These are phyloP conservation scores for Cercospora zeina DNA, from an alignment of 2,329 filamentous ascomycete genomes.

Conservation along the genomic window DNA sequence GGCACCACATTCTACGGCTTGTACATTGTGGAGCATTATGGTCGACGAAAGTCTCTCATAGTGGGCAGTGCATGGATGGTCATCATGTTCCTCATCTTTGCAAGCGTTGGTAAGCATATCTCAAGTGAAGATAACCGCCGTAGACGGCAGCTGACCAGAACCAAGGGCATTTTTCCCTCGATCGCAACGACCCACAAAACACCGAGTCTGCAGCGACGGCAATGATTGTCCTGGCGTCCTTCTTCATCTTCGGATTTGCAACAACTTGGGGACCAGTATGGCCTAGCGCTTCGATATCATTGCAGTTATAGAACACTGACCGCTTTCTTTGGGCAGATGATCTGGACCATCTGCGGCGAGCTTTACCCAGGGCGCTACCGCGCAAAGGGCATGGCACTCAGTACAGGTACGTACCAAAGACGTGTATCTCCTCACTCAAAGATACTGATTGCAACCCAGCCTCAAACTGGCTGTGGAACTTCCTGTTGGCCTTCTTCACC, in stretches of 20 bases:
- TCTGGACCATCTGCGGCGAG: conserved; percentile 56
- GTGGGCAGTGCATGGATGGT: conserved; percentile 45
- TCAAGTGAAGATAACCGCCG: background rate
- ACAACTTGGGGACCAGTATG: conserved; percentile 49
- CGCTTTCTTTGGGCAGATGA: conserved; percentile 46
- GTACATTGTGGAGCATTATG: conserved; percentile 50
- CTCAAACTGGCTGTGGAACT: conserved; percentile 58
- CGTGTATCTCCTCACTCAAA: background rate
- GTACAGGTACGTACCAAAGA: conserved; percentile 44
- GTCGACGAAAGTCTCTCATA: conserved; percentile 49
- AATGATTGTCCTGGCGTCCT: conserved; percentile 67
- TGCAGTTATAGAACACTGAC: background rate
- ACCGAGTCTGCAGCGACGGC: conserved; percentile 54
- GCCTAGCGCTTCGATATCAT: background rate
- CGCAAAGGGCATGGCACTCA: conserved; percentile 50
- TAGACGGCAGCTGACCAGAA: conserved; percentile 28
- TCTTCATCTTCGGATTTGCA: conserved; percentile 66
- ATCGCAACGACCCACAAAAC: conserved; percentile 38
- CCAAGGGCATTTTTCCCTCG: conserved; percentile 47
- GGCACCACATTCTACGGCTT: conserved; percentile 48
- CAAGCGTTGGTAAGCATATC: conserved; percentile 33
- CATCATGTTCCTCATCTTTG: conserved; percentile 59
- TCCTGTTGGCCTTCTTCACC: conserved; percentile 64
- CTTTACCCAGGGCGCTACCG: conserved; percentile 60
- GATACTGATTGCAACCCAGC: conserved; percentile 34